phyloP scores from a whole-genome alignment of 805 yeast genomes.

The Saccharomycopsis fermentans region DNA sequence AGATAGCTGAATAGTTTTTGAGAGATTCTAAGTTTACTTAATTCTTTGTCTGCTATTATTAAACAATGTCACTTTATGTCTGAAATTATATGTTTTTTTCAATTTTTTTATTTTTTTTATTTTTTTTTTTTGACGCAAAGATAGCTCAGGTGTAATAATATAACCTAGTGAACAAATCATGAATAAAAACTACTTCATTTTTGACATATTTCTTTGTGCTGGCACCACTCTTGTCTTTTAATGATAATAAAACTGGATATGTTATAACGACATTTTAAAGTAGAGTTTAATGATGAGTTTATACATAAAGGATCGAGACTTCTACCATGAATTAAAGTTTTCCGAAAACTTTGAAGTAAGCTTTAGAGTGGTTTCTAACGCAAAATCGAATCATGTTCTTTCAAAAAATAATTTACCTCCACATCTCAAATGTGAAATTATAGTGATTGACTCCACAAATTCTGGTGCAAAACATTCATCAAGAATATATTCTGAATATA shows the following conservation, averaged over 20 bases:
- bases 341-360: background rate
- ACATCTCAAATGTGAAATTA: slow-evolving; percentile 5
- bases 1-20: too few relatives aligned
- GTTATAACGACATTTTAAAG: too few relatives aligned
- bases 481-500: background rate
- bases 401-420: slow-evolving; percentile 8
- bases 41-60: too few relatives aligned
- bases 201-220: background rate
- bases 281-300: background rate
- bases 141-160: too few relatives aligned
- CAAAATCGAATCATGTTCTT: background rate
- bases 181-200: background rate
- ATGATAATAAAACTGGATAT: too few relatives aligned
- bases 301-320: slow-evolving; percentile 13
- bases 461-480: slow-evolving; percentile 29
- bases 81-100: too few relatives aligned
- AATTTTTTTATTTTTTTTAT: too few relatives aligned
- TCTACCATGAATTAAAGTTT: slow-evolving; percentile 8
- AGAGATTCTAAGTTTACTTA: too few relatives aligned
- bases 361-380: background rate
- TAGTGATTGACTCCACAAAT: slow-evolving; percentile 38
- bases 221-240: too few relatives aligned
- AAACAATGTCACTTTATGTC: too few relatives aligned
- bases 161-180: too few relatives aligned
- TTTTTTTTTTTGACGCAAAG: too few relatives aligned